phyloP scores from a whole-genome alignment of 2,329 filamentous ascomycete genomes.

The Hypoxylon sp. region DNA sequence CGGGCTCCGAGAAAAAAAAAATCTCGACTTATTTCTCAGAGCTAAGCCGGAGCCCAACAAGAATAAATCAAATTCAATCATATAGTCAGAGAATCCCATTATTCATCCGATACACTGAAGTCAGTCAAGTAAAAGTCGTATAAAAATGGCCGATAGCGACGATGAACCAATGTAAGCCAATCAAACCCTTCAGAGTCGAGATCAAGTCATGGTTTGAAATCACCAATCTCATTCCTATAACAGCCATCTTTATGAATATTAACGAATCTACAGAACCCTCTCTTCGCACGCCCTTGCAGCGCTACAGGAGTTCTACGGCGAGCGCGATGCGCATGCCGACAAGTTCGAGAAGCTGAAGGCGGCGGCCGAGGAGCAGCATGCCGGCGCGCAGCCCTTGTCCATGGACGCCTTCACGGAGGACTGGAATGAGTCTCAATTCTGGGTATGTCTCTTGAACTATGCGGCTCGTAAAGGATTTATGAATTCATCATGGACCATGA shows the following conservation, averaged over 20 bases:
- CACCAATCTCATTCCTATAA: not conserved
- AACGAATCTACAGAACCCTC: conserved; percentile 65
- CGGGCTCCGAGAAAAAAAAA: conserved; percentile 28
- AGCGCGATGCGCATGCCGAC: conserved; percentile 76
- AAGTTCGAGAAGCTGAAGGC: conserved; percentile 78
- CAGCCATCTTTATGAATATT: not conserved
- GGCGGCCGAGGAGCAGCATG: conserved; percentile 68
- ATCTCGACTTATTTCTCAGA: conserved; percentile 2
- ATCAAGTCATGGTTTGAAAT: not conserved
- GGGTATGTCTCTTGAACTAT: conserved; percentile 66
- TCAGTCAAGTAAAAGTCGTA: not conserved
- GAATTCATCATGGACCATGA: too few relatives aligned
- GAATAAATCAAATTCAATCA: not conserved
- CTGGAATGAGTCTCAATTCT: conserved; percentile 89
- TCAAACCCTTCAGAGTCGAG: not conserved
- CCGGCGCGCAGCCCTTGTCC: conserved; percentile 58
- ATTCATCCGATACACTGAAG: not conserved
- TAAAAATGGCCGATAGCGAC: conserved; percentile 57
- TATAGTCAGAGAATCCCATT: not conserved
- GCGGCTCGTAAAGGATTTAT: too few relatives aligned
- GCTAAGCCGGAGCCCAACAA: conserved; percentile 18
- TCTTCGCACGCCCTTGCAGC: conserved; percentile 76
- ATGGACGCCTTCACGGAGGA: conserved; percentile 84
- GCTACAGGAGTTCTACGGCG: conserved; percentile 80
- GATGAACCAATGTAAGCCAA: conserved; percentile 65